phyloP scores from a whole-genome alignment of 306 rosid species.

The Prunus davidiana region DNA sequence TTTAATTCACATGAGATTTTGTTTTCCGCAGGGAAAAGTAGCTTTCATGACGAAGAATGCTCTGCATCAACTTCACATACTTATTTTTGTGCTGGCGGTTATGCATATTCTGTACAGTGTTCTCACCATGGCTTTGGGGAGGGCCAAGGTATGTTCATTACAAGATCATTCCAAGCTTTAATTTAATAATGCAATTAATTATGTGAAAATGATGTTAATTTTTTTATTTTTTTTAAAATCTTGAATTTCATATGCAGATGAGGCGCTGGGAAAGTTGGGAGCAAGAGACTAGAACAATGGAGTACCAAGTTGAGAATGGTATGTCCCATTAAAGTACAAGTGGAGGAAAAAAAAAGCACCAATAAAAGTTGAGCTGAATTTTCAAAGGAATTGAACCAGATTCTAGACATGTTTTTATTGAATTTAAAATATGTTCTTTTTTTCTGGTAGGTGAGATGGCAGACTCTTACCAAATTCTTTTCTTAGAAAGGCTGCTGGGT shows the following conservation, averaged over 20 bases:
- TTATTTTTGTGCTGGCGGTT: conserved; percentile 37
- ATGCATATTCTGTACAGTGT: conserved; percentile 39
- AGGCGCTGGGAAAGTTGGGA: conserved; percentile 43
- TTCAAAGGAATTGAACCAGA: neutral
- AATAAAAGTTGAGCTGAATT: neutral
- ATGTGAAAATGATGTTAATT: neutral
- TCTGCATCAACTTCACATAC: conserved; percentile 37
- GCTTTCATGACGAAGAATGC: conserved; percentile 26
- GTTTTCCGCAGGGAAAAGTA: conserved; percentile 37
- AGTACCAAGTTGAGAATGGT: conserved; percentile 45
- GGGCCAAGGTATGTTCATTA: conserved; percentile 25
- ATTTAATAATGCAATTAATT: neutral
- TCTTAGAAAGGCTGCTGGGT: neutral
- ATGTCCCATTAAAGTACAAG: neutral
- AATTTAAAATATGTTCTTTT: neutral
- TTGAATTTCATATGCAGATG: conserved; percentile 20
- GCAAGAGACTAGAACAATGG: conserved; percentile 40
- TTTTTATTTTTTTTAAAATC: neutral
- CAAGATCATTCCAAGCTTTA: neutral
- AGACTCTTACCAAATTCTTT: neutral
- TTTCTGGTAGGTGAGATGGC: neutral
- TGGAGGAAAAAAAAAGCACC: neutral
- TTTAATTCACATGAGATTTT: neutral
- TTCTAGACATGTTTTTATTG: neutral
- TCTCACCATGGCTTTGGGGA: conserved; percentile 39